Conservation (phyloP, 257 asterid genomes). For the Fraxinus americana region DNA sequence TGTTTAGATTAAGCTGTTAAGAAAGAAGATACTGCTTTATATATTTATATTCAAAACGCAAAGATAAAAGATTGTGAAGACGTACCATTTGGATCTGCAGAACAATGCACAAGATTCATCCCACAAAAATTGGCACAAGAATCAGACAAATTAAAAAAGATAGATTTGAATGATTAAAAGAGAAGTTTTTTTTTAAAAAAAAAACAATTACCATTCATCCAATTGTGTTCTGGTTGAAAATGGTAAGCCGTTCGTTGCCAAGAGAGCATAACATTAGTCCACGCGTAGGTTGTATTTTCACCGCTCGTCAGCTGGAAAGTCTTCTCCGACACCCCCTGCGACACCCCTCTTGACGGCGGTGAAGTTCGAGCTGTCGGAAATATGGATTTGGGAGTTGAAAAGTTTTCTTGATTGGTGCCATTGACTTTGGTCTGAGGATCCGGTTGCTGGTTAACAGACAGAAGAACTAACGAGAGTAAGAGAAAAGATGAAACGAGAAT, state of each 20-base stretch:
- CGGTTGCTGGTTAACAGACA: conserved; percentile 25
- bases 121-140: background rate
- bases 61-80: background rate
- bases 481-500: conserved; percentile 44
- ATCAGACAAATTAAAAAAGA: background rate
- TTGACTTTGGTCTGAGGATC: conserved; percentile 19
- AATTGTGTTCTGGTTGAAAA: conserved; percentile 73
- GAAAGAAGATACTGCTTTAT: no score
- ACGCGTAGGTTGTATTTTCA: conserved; percentile 35
- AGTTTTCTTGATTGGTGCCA: background rate
- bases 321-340: conserved; percentile 85
- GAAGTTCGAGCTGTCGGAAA: conserved; percentile 18
- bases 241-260: conserved; percentile 87
- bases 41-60: no score
- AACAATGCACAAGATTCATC: background rate
- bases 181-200: background rate
- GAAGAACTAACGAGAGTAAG: conserved; percentile 31
- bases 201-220: conserved; percentile 75
- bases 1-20: no score
- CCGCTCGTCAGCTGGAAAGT: conserved; percentile 46
- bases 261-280: conserved; percentile 74
- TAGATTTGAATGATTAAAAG: background rate
- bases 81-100: conserved; percentile 1
- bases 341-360: conserved; percentile 59
- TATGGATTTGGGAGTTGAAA: conserved; percentile 8